These are phyloP conservation scores for Globisporangium lucens DNA, from an alignment of 352 stramenopile species.

Conservation along the genomic window DNA sequence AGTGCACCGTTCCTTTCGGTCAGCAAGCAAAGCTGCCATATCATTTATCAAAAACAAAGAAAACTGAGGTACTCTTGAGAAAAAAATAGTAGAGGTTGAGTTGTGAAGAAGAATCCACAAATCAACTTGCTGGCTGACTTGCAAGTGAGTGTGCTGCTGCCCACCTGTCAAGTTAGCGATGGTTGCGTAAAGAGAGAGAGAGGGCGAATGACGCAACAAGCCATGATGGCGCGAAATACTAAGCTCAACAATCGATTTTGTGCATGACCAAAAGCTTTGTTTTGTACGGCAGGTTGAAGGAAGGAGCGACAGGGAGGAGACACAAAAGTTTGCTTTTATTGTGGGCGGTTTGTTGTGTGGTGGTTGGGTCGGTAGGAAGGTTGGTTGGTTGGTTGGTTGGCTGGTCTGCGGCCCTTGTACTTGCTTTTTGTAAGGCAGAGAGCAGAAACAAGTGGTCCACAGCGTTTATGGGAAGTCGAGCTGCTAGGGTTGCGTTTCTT, in stretches of 20 bases:
- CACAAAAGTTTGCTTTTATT: not conserved
- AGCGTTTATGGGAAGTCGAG: not conserved
- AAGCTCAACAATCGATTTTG: not conserved
- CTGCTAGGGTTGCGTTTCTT: not conserved
- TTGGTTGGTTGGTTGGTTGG: constrained; percentile 3
- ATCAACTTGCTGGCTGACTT: not conserved
- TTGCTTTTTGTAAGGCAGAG: not conserved
- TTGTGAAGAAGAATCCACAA: not conserved
- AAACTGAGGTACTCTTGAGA: not conserved
- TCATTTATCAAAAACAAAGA: not conserved
- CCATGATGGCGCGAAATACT: not conserved
- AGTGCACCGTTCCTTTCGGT: no score
- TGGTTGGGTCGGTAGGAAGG: not conserved
- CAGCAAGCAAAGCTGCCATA: not conserved
- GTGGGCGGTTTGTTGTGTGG: not conserved
- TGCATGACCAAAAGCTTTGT: not conserved
- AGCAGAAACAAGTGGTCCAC: not conserved
- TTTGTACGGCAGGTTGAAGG: not conserved
- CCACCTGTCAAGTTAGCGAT: not conserved
- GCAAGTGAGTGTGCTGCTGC: not conserved
- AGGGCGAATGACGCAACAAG: not conserved
- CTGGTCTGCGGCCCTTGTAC: not conserved
- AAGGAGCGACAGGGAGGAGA: not conserved
- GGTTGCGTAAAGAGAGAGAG: not conserved
- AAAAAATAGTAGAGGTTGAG: no score